phyloP scores from a whole-genome alignment of 2,329 filamentous ascomycete genomes.

The Pleurostoma richardsiae region DNA sequence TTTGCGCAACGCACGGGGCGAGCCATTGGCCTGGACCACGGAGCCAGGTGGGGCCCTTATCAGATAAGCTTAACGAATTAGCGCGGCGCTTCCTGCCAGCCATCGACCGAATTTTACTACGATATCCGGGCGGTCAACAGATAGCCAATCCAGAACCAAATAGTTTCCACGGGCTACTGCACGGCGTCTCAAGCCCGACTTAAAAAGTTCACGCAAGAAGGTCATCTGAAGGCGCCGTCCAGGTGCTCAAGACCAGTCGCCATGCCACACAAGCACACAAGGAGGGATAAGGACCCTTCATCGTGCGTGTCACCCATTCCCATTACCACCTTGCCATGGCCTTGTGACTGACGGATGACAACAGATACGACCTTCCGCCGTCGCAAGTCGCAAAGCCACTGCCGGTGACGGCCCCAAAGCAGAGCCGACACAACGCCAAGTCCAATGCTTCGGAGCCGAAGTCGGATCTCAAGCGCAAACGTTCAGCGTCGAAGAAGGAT shows the following conservation, averaged over 20 bases:
- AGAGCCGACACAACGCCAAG: conserved; percentile 14
- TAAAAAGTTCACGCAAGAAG: too few species aligned
- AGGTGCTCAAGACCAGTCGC: conserved; percentile 8
- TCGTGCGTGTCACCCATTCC: conserved; percentile 31
- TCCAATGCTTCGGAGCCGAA: conserved; percentile 24
- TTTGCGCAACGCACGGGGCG: too few species aligned
- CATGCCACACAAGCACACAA: conserved; percentile 88
- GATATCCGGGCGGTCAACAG: too few species aligned
- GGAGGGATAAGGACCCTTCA: conserved; percentile 50
- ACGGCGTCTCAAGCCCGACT: too few species aligned
- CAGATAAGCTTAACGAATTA: too few species aligned
- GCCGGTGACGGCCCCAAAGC: conserved; percentile 32
- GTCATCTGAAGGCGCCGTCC: too few species aligned
- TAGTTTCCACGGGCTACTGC: too few species aligned
- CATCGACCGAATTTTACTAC: too few species aligned
- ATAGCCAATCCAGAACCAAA: too few species aligned
- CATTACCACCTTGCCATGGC: conserved; percentile 6
- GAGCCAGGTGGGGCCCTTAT: too few species aligned
- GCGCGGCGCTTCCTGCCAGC: too few species aligned
- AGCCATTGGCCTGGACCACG: too few species aligned
- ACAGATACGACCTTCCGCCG: conserved; percentile 42
- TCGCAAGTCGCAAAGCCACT: conserved; percentile 44
- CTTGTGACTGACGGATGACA: conserved; percentile 15
- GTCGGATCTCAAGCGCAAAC: conserved; percentile 42
- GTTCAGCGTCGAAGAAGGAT: conserved; percentile 44